Conservation (phyloP, 2,329 filamentous ascomycete genomes). For the Beauveria scarabaeidicola region DNA sequence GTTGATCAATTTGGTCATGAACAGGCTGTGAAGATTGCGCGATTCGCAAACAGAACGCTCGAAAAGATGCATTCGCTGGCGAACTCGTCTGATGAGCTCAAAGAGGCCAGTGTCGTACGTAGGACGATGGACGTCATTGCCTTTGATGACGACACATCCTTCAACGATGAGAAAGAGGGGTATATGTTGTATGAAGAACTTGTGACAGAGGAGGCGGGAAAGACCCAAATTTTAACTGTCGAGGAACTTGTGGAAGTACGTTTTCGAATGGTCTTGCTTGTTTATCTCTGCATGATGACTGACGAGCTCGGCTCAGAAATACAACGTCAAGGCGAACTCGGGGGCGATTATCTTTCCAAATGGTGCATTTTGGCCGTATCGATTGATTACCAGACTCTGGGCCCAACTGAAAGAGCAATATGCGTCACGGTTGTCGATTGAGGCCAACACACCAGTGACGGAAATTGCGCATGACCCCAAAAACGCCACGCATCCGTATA, state of each 20-base stretch:
- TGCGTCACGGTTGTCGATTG: slow-evolving; percentile 24
- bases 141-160: slow-evolving; percentile 16
- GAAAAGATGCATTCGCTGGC: slow-evolving; percentile 17
- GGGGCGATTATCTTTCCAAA: slow-evolving; percentile 2
- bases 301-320: slow-evolving; percentile 11
- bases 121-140: slow-evolving; percentile 3
- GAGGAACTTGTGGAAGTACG: not conserved
- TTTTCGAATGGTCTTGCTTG: not conserved
- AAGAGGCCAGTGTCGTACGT: slow-evolving; percentile 5
- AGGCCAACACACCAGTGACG: slow-evolving; percentile 26
- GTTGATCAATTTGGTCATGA: slow-evolving; percentile 22
- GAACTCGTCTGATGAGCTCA: slow-evolving; percentile 3
- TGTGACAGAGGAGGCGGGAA: slow-evolving; percentile 15
- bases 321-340: slow-evolving; percentile 24
- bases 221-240: not conserved
- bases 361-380: slow-evolving; percentile 41
- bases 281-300: not conserved
- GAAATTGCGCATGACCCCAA: slow-evolving; percentile 16
- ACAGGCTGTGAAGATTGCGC: slow-evolving; percentile 30
- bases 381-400: slow-evolving; percentile 34
- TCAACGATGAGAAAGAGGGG: slow-evolving; percentile 14
- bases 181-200: slow-evolving; percentile 12
- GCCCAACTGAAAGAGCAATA: slow-evolving; percentile 24
- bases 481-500: slow-evolving; percentile 24
- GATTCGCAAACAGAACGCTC: slow-evolving; percentile 33